Base-by-base conservation (phyloP, 495 filamentous ascomycete genomes). In the Rusavskia elegans region DNA sequence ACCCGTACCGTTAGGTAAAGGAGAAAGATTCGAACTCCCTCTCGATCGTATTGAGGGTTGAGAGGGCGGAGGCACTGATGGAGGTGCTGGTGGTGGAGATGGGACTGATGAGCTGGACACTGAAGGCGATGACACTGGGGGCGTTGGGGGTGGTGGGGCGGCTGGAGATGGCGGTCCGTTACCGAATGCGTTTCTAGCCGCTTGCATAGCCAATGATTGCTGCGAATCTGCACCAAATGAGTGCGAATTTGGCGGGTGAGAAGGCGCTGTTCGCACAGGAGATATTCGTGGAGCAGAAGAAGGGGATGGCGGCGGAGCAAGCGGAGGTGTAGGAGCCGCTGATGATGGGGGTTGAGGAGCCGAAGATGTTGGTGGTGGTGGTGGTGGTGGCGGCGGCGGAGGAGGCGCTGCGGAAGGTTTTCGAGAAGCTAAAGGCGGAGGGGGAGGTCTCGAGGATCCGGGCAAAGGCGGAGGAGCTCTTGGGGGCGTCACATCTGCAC, bases 21-120 rank as follows among this genome's bases (percentile, higher is more conserved):
- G 90, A 65, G 87, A 92, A 25, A 78, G 71, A 62, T 81, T 87
- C 13, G 87, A 75, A 63, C 92, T 83, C 19, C 89, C 66, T 65
- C 80, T 75, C 75, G 69, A 30, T 68, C 69, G 44, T 70, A 69
- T 2, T 21, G 68, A 62, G 36, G 71, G 68, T 50, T 64, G 54
- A 49, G 58, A 57, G 36, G 68, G 62, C 17, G 70, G 63, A 27
- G 76, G 72, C 29, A 73, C 67, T 32, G 61, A 62, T 25, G 75
- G 68, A n/a, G 71, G 69, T 20, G 59, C 49, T 37, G 61, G 57
- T 13, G 68, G 67, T 49, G 74, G 67, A 11, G 78, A 71, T 16
- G 75, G 67, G 27, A 77, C 62, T 7, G 75, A 64, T 2, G 74
- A 72, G 32, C 77, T 67, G 6, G 77, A 73, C 29, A 69, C 61